These are phyloP conservation scores for Cyberlindnera japonica DNA, from an alignment of 805 yeast species.

Conservation along the genomic window DNA sequence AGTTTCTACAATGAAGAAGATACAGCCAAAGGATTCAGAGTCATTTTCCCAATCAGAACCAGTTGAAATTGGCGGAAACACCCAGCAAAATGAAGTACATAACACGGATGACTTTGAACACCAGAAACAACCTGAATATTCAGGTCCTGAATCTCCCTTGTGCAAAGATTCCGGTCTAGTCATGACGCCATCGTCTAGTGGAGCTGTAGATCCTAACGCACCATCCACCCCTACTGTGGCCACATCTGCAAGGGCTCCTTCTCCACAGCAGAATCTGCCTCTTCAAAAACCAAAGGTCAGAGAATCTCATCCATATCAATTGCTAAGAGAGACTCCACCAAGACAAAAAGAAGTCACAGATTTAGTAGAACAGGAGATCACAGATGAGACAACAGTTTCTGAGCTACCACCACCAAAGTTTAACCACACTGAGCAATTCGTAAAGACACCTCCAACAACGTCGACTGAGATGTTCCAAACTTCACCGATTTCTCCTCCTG, in stretches of 20 bases:
- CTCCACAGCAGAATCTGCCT: background rate
- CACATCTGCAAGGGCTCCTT: constrained; percentile 2
- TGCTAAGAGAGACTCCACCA: constrained; percentile 16
- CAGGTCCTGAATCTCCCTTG: constrained; percentile 2
- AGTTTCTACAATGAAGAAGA: too few relatives aligned
- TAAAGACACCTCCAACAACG: constrained; percentile 16
- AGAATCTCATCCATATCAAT: constrained; percentile 18
- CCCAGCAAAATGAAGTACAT: too few relatives aligned
- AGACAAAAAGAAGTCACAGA: background rate
- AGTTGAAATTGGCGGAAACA: too few relatives aligned
- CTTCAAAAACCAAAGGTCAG: background rate
- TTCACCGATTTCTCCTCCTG: constrained; percentile 9
- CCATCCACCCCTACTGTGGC: constrained; percentile 6
- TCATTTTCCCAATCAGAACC: too few relatives aligned
- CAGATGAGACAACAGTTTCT: background rate
- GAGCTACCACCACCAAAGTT: background rate
- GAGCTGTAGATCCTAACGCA: background rate
- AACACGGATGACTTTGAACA: too few relatives aligned
- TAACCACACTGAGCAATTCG: background rate
- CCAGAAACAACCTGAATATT: too few relatives aligned
- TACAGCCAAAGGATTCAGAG: too few relatives aligned
- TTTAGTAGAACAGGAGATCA: too few relatives aligned
- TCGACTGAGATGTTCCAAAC: constrained; percentile 14
- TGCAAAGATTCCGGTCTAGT: constrained; percentile 1
- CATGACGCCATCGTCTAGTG: background rate